Evolutionary conservation across 2,329 filamentous ascomycete genomes (phyloP).

Genomic region (Pseudogymnoascus sp.): DNA sequence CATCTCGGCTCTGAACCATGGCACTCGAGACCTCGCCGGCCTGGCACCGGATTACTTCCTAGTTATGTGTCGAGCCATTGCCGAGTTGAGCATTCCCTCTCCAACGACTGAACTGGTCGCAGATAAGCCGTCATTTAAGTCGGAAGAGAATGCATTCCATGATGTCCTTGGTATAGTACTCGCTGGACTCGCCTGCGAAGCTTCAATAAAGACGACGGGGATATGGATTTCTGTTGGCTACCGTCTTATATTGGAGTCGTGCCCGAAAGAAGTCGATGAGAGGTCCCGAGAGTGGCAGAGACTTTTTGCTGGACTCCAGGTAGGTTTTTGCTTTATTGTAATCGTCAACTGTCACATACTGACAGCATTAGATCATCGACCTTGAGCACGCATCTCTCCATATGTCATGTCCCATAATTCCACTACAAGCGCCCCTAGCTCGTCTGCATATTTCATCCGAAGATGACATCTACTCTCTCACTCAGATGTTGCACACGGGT

Average conservation of each 20-base stretch:
- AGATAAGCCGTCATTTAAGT: conserved; percentile 17
- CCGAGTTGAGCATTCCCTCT: conserved; percentile 34
- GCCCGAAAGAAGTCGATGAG: conserved; percentile 34
- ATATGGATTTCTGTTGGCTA: conserved; percentile 40
- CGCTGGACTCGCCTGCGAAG: conserved; percentile 36
- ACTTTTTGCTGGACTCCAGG: conserved; percentile 32
- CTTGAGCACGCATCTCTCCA: conserved; percentile 39
- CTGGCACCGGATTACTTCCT: conserved; percentile 35
- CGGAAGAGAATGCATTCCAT: conserved; percentile 38
- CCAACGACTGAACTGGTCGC: conserved; percentile 23
- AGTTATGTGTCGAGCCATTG: conserved; percentile 35
- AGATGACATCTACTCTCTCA: conserved; percentile 37
- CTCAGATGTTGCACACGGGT: conserved; percentile 40
- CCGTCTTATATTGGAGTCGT: conserved; percentile 36
- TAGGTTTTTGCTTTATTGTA: conserved; percentile 1
- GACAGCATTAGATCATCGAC: conserved; percentile 33
- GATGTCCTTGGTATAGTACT: conserved; percentile 37
- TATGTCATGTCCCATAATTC: conserved; percentile 36
- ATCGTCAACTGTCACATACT: conserved; percentile 8
- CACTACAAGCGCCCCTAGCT: conserved; percentile 33
- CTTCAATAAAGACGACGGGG: conserved; percentile 36
- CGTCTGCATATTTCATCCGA: conserved; percentile 33
- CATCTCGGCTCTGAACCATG: conserved; percentile 31
- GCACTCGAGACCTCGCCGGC: conserved; percentile 30
- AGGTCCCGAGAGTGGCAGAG: conserved; percentile 36